Evolutionary conservation across 1,284 basidiomycete species (phyloP).

Genomic region (Trametes sp.): DNA sequence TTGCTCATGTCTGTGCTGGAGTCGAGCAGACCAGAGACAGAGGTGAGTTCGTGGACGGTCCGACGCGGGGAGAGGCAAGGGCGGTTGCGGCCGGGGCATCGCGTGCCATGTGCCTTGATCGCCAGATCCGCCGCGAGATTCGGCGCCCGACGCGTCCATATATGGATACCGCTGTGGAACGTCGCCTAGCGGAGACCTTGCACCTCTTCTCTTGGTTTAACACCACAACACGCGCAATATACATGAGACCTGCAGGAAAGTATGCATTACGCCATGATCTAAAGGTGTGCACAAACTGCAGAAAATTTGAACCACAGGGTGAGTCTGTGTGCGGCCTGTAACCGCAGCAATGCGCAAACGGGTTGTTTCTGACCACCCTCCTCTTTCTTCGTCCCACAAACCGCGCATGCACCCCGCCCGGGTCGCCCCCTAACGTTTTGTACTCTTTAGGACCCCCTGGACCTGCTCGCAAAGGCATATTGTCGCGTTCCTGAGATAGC

Average conservation of each 20-base stretch:
- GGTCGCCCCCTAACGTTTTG: conserved; percentile 19
- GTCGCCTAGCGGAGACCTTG: conserved; percentile 32
- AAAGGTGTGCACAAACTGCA: conserved; percentile 1
- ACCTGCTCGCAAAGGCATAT: conserved; percentile 26
- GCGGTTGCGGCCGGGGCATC: conserved; percentile 20
- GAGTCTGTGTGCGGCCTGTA: conserved; percentile 18
- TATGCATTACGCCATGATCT: conserved; percentile 6
- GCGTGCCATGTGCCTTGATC: conserved; percentile 31
- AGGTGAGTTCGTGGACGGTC: too few species aligned
- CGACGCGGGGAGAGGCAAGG: conserved; percentile 8
- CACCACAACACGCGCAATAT: background rate
- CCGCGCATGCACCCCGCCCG: conserved; percentile 6
- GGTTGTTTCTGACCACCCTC: conserved; percentile 18
- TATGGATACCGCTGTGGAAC: conserved; percentile 46
- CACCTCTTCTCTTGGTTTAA: conserved; percentile 21
- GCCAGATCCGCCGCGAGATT: conserved; percentile 44
- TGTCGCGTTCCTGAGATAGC: conserved; percentile 35
- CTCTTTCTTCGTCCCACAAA: conserved; percentile 19
- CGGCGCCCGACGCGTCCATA: conserved; percentile 53
- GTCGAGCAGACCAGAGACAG: conserved; percentile 12
- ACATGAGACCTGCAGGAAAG: background rate
- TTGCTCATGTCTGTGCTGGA: conserved; percentile 36
- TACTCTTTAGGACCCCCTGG: conserved; percentile 13
- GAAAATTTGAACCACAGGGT: conserved; percentile 26
- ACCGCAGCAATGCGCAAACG: conserved; percentile 26